A percentile compares a stretch with the other conserved stretches of the same genome.
These are phyloP conservation scores for Arabis alpina DNA, from an alignment of 345 rosid genomes.

Conservation along the genomic window DNA sequence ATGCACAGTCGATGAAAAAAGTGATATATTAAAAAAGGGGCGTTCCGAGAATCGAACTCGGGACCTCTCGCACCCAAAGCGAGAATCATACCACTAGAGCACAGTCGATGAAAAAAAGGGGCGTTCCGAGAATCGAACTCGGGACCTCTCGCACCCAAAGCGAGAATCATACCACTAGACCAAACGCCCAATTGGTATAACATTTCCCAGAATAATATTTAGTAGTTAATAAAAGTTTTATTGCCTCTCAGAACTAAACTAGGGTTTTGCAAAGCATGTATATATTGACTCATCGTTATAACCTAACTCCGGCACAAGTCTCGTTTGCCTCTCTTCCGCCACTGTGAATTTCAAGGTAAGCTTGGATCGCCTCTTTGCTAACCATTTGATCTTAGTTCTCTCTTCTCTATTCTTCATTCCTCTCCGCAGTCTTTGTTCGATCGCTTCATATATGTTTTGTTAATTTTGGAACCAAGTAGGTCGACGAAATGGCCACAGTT, in stretches of 20 bases:
- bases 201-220: too few relatives aligned
- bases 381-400: too few relatives aligned
- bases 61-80: slow-evolving; percentile 96
- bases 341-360: slow-evolving; percentile 19
- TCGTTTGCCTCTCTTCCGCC: slow-evolving; percentile 31
- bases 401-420: neutral
- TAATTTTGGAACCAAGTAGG: neutral
- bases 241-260: neutral
- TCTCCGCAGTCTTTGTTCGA: neutral
- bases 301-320: slow-evolving; percentile 33
- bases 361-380: neutral
- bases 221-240: too few relatives aligned
- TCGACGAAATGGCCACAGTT: slow-evolving; percentile 64
- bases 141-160: slow-evolving; percentile 95
- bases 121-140: slow-evolving; percentile 81
- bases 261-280: slow-evolving; percentile 37
- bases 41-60: slow-evolving; percentile 78
- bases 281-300: slow-evolving; percentile 20
- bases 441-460: neutral
- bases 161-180: slow-evolving; percentile 95
- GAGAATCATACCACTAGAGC: slow-evolving; percentile 95
- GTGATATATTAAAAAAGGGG: slow-evolving; percentile 42
- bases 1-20: too few relatives aligned
- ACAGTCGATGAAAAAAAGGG: too few relatives aligned
- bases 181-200: slow-evolving; percentile 54